A percentile compares a stretch with the other conserved stretches of the same genome.
These are phyloP conservation scores for Neospermospora avenae DNA, from an alignment of 2,329 filamentous ascomycete genomes.

Conservation along the genomic window DNA sequence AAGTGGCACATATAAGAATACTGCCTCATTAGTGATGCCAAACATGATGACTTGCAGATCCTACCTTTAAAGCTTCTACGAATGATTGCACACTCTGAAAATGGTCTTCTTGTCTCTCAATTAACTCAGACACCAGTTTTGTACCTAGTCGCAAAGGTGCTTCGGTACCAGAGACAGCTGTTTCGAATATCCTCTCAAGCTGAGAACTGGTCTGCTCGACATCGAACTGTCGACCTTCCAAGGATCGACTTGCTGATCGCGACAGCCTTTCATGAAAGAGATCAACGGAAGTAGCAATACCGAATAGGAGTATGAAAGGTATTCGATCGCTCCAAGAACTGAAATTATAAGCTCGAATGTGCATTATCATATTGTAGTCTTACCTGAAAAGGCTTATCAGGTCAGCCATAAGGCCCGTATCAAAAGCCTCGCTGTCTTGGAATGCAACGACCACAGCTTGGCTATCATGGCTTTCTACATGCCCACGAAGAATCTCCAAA, in stretches of 20 bases:
- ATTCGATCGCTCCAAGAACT: constrained; percentile 71
- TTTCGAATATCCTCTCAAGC: constrained; percentile 68
- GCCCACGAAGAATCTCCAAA: constrained; percentile 64
- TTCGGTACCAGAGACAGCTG: constrained; percentile 56
- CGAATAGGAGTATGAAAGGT: constrained; percentile 73
- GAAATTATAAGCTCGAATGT: constrained; percentile 7
- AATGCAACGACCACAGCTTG: constrained; percentile 68
- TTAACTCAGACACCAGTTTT: constrained; percentile 56
- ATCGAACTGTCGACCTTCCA: constrained; percentile 72
- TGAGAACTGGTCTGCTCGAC: constrained; percentile 70
- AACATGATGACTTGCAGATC: constrained; percentile 5
- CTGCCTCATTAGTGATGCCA: constrained; percentile 39
- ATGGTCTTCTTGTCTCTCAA: constrained; percentile 73
- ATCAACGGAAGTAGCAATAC: constrained; percentile 77
- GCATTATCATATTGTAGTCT: constrained; percentile 26
- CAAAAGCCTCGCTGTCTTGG: constrained; percentile 81
- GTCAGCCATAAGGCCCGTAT: constrained; percentile 68
- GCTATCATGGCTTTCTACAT: constrained; percentile 50
- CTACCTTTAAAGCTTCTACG: constrained; percentile 64
- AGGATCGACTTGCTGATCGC: constrained; percentile 61
- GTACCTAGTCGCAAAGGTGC: constrained; percentile 61
- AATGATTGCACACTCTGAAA: constrained; percentile 73
- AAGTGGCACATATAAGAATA: constrained; percentile 87
- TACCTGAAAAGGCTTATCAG: constrained; percentile 67
- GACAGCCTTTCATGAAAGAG: constrained; percentile 72